phyloP scores from a whole-genome alignment of 2,329 filamentous ascomycete species.

The Neofusicoccum sp. region DNA sequence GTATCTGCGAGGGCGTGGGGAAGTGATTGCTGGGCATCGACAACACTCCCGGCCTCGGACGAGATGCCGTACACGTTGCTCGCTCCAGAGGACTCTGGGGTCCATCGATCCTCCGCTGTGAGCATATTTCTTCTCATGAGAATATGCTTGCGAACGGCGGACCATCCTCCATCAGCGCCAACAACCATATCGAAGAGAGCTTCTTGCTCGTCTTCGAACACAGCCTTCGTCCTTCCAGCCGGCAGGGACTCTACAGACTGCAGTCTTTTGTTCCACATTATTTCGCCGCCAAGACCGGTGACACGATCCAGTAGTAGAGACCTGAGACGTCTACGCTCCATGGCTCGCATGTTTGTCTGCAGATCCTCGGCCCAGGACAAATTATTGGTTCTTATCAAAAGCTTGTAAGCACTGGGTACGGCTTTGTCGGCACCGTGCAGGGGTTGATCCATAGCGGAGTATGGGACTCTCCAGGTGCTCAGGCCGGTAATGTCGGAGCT shows the following conservation, averaged over 20 bases:
- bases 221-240: not conserved
- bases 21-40: not conserved
- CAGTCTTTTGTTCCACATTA: not conserved
- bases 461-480: not conserved
- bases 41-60: not conserved
- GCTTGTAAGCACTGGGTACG: not conserved
- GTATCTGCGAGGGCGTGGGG: not conserved
- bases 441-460: not conserved
- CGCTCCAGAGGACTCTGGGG: not conserved
- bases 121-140: not conserved
- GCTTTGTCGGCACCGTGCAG: not conserved
- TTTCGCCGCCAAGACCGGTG: not conserved
- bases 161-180: slow-evolving; percentile 5
- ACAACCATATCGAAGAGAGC: not conserved
- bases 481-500: not conserved
- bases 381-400: not conserved
- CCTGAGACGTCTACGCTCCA: not conserved
- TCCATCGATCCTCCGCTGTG: not conserved
- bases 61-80: not conserved
- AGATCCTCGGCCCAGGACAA: not conserved
- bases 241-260: not conserved
- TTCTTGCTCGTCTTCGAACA: not conserved
- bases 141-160: not conserved
- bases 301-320: not conserved
- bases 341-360: slow-evolving; percentile 8